A percentile compares a stretch with the other conserved stretches of the same genome.
phyloP scores from a whole-genome alignment of 495 filamentous ascomycete genomes.

The Daldinia bambusicola region DNA sequence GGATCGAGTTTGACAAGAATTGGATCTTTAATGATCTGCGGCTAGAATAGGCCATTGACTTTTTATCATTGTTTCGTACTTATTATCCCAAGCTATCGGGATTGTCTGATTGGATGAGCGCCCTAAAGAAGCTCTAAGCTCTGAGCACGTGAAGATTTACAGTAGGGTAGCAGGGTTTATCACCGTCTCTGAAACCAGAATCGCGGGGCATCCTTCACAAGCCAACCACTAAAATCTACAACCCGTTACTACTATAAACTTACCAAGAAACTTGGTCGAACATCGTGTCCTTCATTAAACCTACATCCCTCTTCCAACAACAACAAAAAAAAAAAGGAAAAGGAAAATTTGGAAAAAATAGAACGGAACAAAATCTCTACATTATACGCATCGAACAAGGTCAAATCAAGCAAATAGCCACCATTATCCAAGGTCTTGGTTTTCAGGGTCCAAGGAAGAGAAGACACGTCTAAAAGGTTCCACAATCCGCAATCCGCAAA shows the following conservation, averaged over 20 bases:
- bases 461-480: slow-evolving; percentile 41
- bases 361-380: not conserved
- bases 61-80: slow-evolving; percentile 30
- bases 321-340: slow-evolving; percentile 7
- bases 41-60: not conserved
- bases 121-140: slow-evolving; percentile 14
- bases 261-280: not conserved
- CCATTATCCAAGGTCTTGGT: slow-evolving; percentile 3
- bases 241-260: not conserved
- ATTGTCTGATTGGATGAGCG: slow-evolving; percentile 13
- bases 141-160: slow-evolving; percentile 30
- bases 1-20: slow-evolving; percentile 34
- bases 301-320: slow-evolving; percentile 30
- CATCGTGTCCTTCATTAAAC: slow-evolving; percentile 28
- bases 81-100: slow-evolving; percentile 28
- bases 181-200: slow-evolving; percentile 23
- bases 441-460: slow-evolving; percentile 35
- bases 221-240: slow-evolving; percentile 24
- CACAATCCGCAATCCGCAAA: slow-evolving; percentile 33
- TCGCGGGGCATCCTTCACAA: slow-evolving; percentile 34
- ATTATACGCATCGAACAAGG: slow-evolving; percentile 1
- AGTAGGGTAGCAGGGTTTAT: slow-evolving; percentile 1
- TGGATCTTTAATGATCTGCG: slow-evolving; percentile 34
- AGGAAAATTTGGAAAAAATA: not conserved
- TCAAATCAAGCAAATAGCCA: not conserved